A percentile compares a stretch with the other conserved stretches of the same genome.
Conservation (phyloP, 148 eudicot species). For the Rhododendron henanense region DNA sequence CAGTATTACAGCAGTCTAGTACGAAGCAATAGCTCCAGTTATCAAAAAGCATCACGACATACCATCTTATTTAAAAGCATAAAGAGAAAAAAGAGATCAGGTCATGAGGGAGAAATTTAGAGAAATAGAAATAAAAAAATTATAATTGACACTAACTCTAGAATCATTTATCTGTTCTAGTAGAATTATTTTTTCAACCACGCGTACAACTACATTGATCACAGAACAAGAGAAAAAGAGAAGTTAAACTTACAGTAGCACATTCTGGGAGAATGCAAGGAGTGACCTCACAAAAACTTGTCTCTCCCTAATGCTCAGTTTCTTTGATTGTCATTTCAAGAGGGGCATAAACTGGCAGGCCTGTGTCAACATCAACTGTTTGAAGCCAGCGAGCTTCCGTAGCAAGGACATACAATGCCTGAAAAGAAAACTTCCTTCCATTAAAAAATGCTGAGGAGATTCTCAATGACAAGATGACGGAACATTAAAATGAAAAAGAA, state of each 20-base stretch:
- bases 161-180: too few relatives aligned
- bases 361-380: constrained; percentile 94
- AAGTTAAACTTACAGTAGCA: constrained; percentile 58
- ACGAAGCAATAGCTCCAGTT: neutral
- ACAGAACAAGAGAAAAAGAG: neutral
- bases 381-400: constrained; percentile 95
- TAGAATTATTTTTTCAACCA: neutral
- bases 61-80: neutral
- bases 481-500: neutral
- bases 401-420: constrained; percentile 98
- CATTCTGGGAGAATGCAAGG: constrained; percentile 98
- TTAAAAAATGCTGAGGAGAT: neutral
- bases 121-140: neutral
- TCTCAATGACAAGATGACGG: neutral
- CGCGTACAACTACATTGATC: neutral
- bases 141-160: too few relatives aligned
- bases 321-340: constrained; percentile 82
- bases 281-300: constrained; percentile 88
- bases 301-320: constrained; percentile 81
- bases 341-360: constrained; percentile 92
- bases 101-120: neutral
- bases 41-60: neutral
- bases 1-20: constrained; percentile 18
- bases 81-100: neutral
- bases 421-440: constrained; percentile 8